phyloP scores from a whole-genome alignment of 1,284 basidiomycete species.

The Boletellus deceptivus region DNA sequence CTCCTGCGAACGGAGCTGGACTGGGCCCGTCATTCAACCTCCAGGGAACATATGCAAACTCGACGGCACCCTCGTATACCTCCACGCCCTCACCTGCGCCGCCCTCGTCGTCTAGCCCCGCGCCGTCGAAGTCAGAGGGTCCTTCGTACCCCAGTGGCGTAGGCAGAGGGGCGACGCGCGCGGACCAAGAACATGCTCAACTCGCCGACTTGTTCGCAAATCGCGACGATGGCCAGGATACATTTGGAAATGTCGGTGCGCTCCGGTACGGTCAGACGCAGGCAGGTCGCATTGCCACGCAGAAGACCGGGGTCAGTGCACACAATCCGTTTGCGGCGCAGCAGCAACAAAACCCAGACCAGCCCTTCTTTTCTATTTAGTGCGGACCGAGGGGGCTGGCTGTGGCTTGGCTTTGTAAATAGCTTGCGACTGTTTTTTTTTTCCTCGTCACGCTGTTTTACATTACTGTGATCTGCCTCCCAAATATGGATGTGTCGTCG shows the following conservation, averaged over 20 bases:
- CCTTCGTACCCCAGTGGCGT: slow-evolving; percentile 22
- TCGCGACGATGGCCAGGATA: slow-evolving; percentile 87
- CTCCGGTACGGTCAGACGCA: slow-evolving; percentile 74
- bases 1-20: slow-evolving; percentile 32
- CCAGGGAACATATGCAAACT: slow-evolving; percentile 57
- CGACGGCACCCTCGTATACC: slow-evolving; percentile 30
- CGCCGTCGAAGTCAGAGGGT: slow-evolving; percentile 20
- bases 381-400: slow-evolving; percentile 2
- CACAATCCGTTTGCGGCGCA: slow-evolving; percentile 77
- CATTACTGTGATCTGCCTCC: slow-evolving; percentile 8
- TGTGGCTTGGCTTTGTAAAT: slow-evolving; percentile 13
- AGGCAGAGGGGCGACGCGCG: slow-evolving; percentile 33
- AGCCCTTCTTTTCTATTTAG: slow-evolving; percentile 83
- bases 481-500: slow-evolving; percentile 14
- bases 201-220: slow-evolving; percentile 83
- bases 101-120: slow-evolving; percentile 39
- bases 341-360: slow-evolving; percentile 60
- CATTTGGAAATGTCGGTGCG: slow-evolving; percentile 86
- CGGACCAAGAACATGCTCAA: slow-evolving; percentile 66
- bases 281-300: slow-evolving; percentile 54
- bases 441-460: background rate
- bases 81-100: slow-evolving; percentile 40
- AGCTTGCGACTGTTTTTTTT: background rate
- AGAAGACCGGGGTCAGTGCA: slow-evolving; percentile 55
- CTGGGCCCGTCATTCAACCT: slow-evolving; percentile 55